Conservation (phyloP, 768 basidiomycete species). For the Phaeotremella fagi region DNA sequence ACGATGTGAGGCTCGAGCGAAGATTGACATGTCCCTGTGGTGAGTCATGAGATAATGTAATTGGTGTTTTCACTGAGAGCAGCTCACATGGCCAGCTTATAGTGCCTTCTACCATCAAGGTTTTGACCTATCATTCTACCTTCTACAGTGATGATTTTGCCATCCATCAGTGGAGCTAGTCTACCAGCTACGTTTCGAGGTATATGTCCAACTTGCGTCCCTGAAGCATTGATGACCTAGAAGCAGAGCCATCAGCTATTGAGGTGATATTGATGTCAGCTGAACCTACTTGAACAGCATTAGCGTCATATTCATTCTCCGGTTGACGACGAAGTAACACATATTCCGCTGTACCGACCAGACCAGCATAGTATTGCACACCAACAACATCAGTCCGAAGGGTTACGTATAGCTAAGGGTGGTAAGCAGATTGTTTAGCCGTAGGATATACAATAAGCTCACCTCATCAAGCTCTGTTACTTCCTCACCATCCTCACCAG, state of each 20-base stretch:
- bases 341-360: slow-evolving; percentile 75
- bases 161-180: slow-evolving; percentile 70
- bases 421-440: too few relatives aligned
- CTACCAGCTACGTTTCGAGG: slow-evolving; percentile 58
- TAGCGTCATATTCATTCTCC: slow-evolving; percentile 42
- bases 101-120: slow-evolving; percentile 42
- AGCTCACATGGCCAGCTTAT: slow-evolving; percentile 61
- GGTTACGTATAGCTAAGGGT: slow-evolving; percentile 62
- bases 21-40: slow-evolving; percentile 64
- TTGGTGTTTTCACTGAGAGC: not conserved
- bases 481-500: not conserved
- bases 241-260: slow-evolving; percentile 52
- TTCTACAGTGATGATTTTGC: slow-evolving; percentile 61
- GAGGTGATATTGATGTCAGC: not conserved
- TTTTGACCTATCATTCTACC: slow-evolving; percentile 58
- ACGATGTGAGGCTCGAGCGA: slow-evolving; percentile 62
- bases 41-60: not conserved
- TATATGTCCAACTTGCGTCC: slow-evolving; percentile 74
- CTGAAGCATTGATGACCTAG: slow-evolving; percentile 71
- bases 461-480: slow-evolving; percentile 26
- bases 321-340: slow-evolving; percentile 38
- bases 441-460: not conserved
- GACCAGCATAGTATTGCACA: slow-evolving; percentile 74
- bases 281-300: slow-evolving; percentile 53
- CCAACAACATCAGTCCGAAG: slow-evolving; percentile 67